Conservation (phyloP, 106 monocot genomes). For the Gastrodia elata region DNA sequence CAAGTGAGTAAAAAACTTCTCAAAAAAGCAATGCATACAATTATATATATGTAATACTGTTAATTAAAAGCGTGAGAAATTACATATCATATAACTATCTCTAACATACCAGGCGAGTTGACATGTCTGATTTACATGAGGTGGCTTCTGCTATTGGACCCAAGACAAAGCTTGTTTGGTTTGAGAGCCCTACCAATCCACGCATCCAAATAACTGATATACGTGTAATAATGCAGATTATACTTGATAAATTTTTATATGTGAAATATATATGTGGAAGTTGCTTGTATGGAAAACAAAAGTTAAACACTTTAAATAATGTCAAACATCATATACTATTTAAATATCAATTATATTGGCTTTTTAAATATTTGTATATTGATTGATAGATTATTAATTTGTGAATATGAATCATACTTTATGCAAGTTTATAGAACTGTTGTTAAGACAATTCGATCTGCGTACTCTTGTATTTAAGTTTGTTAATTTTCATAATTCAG, state of each 20-base stretch:
- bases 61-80: not conserved
- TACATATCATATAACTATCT: not conserved
- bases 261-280: not conserved
- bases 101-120: slow-evolving; percentile 50
- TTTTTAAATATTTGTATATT: not conserved
- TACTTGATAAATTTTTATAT: not conserved
- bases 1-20: slow-evolving; percentile 43
- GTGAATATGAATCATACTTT: not conserved
- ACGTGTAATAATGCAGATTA: slow-evolving; percentile 28
- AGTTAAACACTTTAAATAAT: not conserved
- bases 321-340: not conserved
- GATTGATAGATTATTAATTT: not conserved
- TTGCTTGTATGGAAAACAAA: not conserved
- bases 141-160: slow-evolving; percentile 58
- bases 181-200: slow-evolving; percentile 97
- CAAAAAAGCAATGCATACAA: not conserved
- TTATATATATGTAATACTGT: not conserved
- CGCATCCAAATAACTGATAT: slow-evolving; percentile 78
- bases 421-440: not conserved
- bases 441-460: too few species aligned
- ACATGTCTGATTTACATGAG: slow-evolving; percentile 57
- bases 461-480: too few species aligned
- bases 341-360: not conserved
- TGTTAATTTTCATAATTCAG: too few species aligned
- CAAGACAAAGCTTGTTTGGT: slow-evolving; percentile 74